Evolutionary conservation across 2,329 filamentous ascomycete genomes (phyloP).

Genomic region (Fusarium dlaminii): DNA sequence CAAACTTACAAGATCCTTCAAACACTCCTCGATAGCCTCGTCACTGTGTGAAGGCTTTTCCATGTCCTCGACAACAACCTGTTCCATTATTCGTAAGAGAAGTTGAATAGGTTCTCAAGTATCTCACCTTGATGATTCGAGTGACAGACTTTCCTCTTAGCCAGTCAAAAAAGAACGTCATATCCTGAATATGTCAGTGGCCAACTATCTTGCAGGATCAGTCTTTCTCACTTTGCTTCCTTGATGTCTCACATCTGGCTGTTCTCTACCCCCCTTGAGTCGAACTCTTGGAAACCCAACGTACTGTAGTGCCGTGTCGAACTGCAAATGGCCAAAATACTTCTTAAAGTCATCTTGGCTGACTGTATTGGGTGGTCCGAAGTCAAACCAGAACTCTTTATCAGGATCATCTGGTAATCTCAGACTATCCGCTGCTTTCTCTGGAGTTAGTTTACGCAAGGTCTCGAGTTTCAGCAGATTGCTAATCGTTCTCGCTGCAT

Average conservation of each 20-base stretch:
- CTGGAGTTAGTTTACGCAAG: neutral
- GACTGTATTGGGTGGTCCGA: neutral
- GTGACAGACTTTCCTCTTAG: neutral
- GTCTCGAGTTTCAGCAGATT: neutral
- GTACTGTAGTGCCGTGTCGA: slow-evolving; percentile 5
- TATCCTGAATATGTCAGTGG: neutral
- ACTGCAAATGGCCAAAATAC: slow-evolving; percentile 7
- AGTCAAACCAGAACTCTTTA: neutral
- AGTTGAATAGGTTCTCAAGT: fast-evolving
- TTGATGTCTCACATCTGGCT: neutral
- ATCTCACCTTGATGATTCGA: slow-evolving; percentile 4
- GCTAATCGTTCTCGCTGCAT: neutral
- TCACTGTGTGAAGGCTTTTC: slow-evolving; percentile 19
- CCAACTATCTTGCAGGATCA: too few species aligned
- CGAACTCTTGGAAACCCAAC: slow-evolving; percentile 10
- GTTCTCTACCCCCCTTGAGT: neutral
- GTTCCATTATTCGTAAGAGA: neutral
- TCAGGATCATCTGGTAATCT: neutral
- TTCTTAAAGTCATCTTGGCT: neutral
- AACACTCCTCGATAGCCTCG: slow-evolving; percentile 2
- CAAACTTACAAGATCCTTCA: neutral
- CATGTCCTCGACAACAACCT: slow-evolving; percentile 17
- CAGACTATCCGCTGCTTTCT: neutral
- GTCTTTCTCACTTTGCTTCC: neutral
- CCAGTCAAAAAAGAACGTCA: slow-evolving; percentile 17